Evolutionary conservation across 257 asterid genomes (phyloP).

Genomic region (Dorcoceras hygrometricum): DNA sequence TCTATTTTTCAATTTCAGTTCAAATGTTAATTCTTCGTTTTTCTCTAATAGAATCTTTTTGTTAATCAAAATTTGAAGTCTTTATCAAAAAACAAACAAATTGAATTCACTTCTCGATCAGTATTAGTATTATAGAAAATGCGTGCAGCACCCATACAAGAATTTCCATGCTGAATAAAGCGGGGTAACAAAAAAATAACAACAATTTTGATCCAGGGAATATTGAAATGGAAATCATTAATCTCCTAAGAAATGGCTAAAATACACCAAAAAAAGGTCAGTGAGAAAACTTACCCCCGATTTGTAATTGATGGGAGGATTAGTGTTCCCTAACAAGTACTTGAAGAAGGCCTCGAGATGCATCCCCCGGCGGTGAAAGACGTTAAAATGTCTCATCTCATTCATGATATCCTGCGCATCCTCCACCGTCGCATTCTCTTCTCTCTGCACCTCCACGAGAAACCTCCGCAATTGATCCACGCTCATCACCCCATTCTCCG

Average conservation of each 20-base stretch:
- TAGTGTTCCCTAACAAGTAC: conserved; percentile 49
- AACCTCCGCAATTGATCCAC: conserved; percentile 47
- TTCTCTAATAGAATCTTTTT: neutral
- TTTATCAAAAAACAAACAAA: too few species aligned
- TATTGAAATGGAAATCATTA: neutral
- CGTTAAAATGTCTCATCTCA: conserved; percentile 40
- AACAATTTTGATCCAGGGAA: neutral
- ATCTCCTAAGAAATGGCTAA: too few species aligned
- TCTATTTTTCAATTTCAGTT: too few species aligned
- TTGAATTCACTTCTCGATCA: neutral
- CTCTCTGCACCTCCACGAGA: conserved; percentile 62
- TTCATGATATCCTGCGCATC: conserved; percentile 50
- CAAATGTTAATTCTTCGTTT: too few species aligned
- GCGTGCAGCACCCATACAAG: too few species aligned
- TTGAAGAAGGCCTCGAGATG: conserved; percentile 51
- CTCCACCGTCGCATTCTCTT: conserved; percentile 46
- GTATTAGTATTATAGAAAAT: neutral
- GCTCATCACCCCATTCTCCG: conserved; percentile 54
- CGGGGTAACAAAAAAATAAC: neutral
- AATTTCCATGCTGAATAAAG: neutral
- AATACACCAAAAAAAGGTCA: too few species aligned
- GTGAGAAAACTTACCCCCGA: conserved; percentile 39
- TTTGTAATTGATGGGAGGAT: conserved; percentile 53
- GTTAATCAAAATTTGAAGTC: neutral
- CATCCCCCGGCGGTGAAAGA: conserved; percentile 50